These are phyloP conservation scores for Yamadazyma songkhlaensis DNA, from an alignment of 1,139 yeast species.

Conservation along the genomic window DNA sequence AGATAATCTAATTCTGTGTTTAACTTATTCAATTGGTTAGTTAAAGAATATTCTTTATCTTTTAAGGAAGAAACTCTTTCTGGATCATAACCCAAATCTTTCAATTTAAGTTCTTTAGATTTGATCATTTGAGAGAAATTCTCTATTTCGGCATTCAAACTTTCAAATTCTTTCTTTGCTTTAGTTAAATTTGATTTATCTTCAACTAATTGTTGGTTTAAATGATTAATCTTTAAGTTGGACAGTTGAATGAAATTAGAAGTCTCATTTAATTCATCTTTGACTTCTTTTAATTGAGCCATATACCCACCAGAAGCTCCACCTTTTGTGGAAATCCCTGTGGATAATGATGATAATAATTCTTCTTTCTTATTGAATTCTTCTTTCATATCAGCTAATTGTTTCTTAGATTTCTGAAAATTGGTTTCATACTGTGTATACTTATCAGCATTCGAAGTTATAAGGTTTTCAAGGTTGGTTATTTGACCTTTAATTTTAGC, in stretches of 20 bases:
- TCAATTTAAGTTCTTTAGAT: constrained; percentile 43
- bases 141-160: constrained; percentile 41
- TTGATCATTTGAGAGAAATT: constrained; percentile 37
- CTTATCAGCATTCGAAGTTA: constrained; percentile 29
- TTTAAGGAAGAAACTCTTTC: constrained; percentile 45
- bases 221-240: constrained; percentile 56
- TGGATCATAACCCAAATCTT: constrained; percentile 60
- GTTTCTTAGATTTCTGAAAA: constrained; percentile 42
- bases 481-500: constrained; percentile 16
- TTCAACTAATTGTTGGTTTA: constrained; percentile 49
- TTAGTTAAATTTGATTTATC: constrained; percentile 52
- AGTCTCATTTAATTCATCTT: constrained; percentile 53
- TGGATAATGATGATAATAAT: constrained; percentile 73
- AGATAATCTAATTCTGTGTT: constrained; percentile 52
- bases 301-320: constrained; percentile 74
- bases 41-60: constrained; percentile 32
- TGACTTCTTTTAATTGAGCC: constrained; percentile 67
- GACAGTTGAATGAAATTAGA: constrained; percentile 60
- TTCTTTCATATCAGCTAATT: constrained; percentile 44
- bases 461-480: constrained; percentile 16
- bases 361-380: constrained; percentile 70
- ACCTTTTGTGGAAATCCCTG: constrained; percentile 89
- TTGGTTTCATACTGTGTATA: constrained; percentile 28
- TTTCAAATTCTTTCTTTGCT: constrained; percentile 55
- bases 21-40: constrained; percentile 30